A percentile compares a stretch with the other conserved stretches of the same genome.
Conservation (phyloP, 1,284 basidiomycete genomes). For the Lignosus rhinocerotis region DNA sequence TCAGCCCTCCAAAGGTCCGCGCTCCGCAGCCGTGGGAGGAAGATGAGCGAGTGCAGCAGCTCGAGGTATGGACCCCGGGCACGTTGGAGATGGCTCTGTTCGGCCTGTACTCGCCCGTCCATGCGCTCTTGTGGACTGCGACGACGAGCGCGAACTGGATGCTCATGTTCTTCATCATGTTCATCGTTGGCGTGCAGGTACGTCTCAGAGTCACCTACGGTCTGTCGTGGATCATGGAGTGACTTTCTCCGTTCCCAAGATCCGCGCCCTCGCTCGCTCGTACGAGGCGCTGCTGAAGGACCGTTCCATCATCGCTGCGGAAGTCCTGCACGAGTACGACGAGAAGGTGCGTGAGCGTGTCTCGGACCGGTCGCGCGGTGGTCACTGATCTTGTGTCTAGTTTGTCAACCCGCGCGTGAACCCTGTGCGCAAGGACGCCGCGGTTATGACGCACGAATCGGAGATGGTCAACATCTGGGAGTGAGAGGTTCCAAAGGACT, state of each 20-base stretch:
- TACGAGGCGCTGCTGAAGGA: constrained; percentile 74
- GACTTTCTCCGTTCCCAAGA: constrained; percentile 34
- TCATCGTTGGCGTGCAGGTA: constrained; percentile 62
- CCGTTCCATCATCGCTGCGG: constrained; percentile 71
- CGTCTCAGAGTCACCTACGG: constrained; percentile 12
- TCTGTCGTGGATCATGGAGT: background rate
- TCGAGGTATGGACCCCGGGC: constrained; percentile 79
- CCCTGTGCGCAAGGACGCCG: constrained; percentile 71
- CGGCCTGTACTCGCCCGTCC: constrained; percentile 75
- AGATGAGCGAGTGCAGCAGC: constrained; percentile 56
- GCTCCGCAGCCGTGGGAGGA: constrained; percentile 43
- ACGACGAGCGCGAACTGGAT: constrained; percentile 76
- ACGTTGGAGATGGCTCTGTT: constrained; percentile 70
- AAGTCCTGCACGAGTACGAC: constrained; percentile 88
- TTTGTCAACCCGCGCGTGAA: constrained; percentile 82
- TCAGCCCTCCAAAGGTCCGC: constrained; percentile 50
- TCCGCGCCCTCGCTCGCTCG: constrained; percentile 50
- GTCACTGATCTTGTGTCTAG: constrained; percentile 38
- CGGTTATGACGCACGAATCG: constrained; percentile 83
- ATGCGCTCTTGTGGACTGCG: constrained; percentile 71
- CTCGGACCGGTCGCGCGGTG: background rate
- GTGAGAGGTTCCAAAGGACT: constrained; percentile 5
- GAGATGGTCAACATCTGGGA: constrained; percentile 55
- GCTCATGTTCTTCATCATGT: constrained; percentile 65
- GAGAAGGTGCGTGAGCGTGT: constrained; percentile 52